phyloP scores from a whole-genome alignment of 129 eudicot species.

The Escallonia herrerae region DNA sequence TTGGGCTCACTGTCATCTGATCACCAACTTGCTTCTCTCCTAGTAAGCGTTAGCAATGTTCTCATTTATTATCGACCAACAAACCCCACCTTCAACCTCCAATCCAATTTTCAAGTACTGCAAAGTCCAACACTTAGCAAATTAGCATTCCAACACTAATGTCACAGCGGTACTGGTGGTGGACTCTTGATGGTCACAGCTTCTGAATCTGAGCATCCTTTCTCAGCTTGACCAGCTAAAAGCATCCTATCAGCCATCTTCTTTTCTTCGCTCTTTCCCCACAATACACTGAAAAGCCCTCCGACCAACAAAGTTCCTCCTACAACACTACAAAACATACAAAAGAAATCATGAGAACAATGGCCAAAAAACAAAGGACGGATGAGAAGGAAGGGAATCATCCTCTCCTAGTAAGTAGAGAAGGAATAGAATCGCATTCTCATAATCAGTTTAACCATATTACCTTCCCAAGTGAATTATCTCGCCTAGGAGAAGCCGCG shows the following conservation, averaged over 20 bases:
- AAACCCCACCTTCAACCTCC: no score
- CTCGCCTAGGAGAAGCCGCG: constrained; percentile 51
- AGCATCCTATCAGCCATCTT: background rate
- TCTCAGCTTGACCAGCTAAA: background rate
- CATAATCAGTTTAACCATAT: background rate
- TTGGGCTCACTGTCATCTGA: no score
- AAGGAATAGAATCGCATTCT: background rate
- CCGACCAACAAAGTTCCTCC: constrained; percentile 62
- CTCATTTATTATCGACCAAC: no score
- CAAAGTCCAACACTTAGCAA: no score
- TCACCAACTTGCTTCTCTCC: no score
- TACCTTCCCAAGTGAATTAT: constrained; percentile 61
- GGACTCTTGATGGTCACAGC: background rate
- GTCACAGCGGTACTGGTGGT: background rate
- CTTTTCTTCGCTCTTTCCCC: constrained; percentile 68
- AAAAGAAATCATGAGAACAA: no score
- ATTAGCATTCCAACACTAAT: no score
- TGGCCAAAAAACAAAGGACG: no score
- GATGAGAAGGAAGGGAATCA: no score
- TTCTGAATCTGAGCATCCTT: background rate
- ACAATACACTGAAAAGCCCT: constrained; percentile 64
- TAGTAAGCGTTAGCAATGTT: no score
- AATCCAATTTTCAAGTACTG: no score
- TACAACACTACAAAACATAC: constrained; percentile 31
- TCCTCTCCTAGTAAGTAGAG: background rate